Evolutionary conservation across 768 basidiomycete genomes (phyloP).

Genomic region (Lactifluus piperatus): DNA sequence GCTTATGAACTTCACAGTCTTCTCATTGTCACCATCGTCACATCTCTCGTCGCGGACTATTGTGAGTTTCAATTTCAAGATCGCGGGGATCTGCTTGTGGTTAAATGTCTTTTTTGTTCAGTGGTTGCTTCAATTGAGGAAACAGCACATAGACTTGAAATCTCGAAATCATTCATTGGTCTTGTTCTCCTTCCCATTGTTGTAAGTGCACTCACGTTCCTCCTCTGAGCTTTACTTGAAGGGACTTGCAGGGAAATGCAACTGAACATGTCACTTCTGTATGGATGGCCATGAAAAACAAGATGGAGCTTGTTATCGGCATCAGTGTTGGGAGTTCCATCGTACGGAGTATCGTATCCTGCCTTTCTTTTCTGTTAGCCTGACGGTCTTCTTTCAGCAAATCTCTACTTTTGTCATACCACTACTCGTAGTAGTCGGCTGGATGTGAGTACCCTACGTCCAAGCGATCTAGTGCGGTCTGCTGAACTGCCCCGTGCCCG

Average conservation of each 20-base stretch:
- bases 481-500: conserved; percentile 6
- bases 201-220: conserved; percentile 32
- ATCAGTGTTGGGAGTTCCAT: conserved; percentile 79
- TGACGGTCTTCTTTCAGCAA: conserved; percentile 41
- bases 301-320: conserved; percentile 67
- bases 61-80: conserved; percentile 44
- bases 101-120: conserved; percentile 23
- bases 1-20: conserved; percentile 36
- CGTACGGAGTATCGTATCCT: conserved; percentile 33
- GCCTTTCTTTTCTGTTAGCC: background rate
- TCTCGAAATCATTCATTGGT: conserved; percentile 82
- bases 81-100: background rate
- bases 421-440: conserved; percentile 79
- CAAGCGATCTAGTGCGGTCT: conserved; percentile 4
- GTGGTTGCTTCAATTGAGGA: conserved; percentile 92
- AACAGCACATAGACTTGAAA: conserved; percentile 68
- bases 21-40: conserved; percentile 65
- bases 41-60: conserved; percentile 85
- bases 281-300: conserved; percentile 81
- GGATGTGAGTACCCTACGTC: conserved; percentile 48
- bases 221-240: background rate
- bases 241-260: conserved; percentile 52
- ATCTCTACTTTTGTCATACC: conserved; percentile 84
- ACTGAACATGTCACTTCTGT: conserved; percentile 82
- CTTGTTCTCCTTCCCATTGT: conserved; percentile 84